Base-by-base conservation (phyloP, 2,329 filamentous ascomycete species). In the Raffaelea ambrosiae region DNA sequence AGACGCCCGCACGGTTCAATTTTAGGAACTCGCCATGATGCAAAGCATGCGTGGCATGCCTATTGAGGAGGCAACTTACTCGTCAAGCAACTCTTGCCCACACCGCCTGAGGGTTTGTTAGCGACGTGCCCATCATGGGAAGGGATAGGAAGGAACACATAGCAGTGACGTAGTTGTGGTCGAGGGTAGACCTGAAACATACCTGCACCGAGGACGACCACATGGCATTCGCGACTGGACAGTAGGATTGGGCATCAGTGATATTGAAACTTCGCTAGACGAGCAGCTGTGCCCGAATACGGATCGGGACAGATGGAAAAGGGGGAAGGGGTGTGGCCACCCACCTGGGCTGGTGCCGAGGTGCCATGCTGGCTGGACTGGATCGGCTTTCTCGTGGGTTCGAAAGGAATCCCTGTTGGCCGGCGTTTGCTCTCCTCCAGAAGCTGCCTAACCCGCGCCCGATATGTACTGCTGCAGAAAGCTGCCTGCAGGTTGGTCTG, bases 21-120 rank as follows among this genome's bases (percentile, higher is more conserved):
- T 20, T 48, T 50, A 47, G 43, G 49, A 45, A 48, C 53, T 53
- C 48, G 40, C 48, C 49, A 53, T 7, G 26, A 29, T 7, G 26
- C 7, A 29, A 13, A 7, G 26, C 26, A 29, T 29, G 26, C 26
- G 26, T 29, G 13, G 26, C 26, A 48, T 40, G 45, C 46, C 51
- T 41, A 43, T 47, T 19, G 31, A 29, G n/a, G 33, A 19, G 43
- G 3, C 35, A 48, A 63, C 72, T 64, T 73, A 93, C 88, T 87
- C 66, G 88, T 95, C 58, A 95, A 73, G 73, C 88, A 94, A 65
- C 88, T 94, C 69, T 95, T 95, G 53, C 88, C 88, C 62, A 95
- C 88, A 64, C 88, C 88, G 68, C 88, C 86, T 88, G 64, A 19
- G 36, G 47, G 20, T 13, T 8, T 11, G 36, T 23, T 10, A 47